phyloP scores from a whole-genome alignment of 495 filamentous ascomycete genomes.

The Penicillium diatomitis region DNA sequence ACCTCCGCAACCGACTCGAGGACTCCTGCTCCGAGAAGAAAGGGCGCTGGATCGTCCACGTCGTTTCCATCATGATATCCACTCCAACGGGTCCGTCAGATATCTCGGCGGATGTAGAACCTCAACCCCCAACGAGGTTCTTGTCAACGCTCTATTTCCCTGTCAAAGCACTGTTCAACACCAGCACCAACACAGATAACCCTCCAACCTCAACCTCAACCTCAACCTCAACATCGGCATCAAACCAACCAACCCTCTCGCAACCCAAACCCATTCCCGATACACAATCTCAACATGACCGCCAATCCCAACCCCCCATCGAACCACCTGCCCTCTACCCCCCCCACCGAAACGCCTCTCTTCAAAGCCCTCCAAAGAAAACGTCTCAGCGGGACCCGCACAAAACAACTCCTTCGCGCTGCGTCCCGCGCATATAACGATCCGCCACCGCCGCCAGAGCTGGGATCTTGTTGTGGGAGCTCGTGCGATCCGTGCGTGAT shows the following conservation, averaged over 20 bases:
- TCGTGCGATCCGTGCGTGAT: constrained; percentile 37
- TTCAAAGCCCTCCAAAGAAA: constrained; percentile 26
- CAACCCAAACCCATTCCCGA: neutral
- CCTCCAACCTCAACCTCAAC: neutral
- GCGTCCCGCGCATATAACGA: constrained; percentile 25
- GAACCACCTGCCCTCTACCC: constrained; percentile 18
- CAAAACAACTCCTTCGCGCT: constrained; percentile 31
- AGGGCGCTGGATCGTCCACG: too few relatives aligned
- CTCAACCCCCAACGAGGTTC: neutral
- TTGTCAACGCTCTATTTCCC: constrained; percentile 2
- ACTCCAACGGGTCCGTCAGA: too few relatives aligned
- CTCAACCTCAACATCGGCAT: neutral
- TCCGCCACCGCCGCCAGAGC: constrained; percentile 28
- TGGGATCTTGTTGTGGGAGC: constrained; percentile 33
- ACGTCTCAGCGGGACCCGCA: constrained; percentile 24
- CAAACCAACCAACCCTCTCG: neutral
- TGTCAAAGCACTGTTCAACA: neutral
- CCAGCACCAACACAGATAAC: neutral
- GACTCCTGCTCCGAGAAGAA: too few relatives aligned
- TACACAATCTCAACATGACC: too few relatives aligned
- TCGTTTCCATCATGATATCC: too few relatives aligned
- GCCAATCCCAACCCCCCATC: neutral
- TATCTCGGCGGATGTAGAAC: too few relatives aligned
- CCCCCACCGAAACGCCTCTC: constrained; percentile 15
- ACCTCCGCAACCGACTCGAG: too few relatives aligned